Conservation (phyloP, 495 filamentous ascomycete species). For the Astrothelium subdiscretum region DNA sequence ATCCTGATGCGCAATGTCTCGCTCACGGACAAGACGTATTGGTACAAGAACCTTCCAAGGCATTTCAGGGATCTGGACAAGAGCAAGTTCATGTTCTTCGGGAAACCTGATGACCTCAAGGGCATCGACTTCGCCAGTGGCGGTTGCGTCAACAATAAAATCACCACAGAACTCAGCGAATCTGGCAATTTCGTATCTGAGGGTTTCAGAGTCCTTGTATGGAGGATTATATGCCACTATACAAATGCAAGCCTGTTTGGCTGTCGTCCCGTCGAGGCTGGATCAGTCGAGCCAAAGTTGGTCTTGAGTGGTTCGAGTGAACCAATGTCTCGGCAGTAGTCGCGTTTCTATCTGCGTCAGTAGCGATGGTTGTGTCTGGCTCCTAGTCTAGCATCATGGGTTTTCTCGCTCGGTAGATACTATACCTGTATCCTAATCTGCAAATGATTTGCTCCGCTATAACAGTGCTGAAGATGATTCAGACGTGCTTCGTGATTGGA, state of each 20-base stretch:
- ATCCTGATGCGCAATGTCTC: background rate
- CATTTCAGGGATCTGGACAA: background rate
- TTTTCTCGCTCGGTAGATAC: too few species aligned
- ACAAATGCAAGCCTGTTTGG: background rate
- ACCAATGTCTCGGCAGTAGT: too few species aligned
- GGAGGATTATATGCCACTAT: background rate
- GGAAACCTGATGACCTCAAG: background rate
- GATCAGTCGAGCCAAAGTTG: too few species aligned
- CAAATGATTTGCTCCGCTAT: too few species aligned
- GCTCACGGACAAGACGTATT: background rate
- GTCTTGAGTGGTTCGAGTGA: too few species aligned
- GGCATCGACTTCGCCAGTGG: background rate
- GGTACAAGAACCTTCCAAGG: background rate
- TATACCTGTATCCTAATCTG: too few species aligned
- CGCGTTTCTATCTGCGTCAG: too few species aligned
- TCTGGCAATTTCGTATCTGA: background rate
- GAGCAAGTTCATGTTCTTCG: background rate
- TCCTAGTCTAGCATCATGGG: too few species aligned
- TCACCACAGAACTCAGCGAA: background rate
- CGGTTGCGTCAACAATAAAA: background rate
- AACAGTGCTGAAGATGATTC: too few species aligned
- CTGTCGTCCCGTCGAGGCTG: background rate
- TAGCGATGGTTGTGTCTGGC: too few species aligned
- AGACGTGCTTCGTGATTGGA: too few species aligned
- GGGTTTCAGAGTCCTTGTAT: background rate